These are phyloP conservation scores for Teunomyces cretensis DNA, from an alignment of 805 yeast species.

Conservation along the genomic window DNA sequence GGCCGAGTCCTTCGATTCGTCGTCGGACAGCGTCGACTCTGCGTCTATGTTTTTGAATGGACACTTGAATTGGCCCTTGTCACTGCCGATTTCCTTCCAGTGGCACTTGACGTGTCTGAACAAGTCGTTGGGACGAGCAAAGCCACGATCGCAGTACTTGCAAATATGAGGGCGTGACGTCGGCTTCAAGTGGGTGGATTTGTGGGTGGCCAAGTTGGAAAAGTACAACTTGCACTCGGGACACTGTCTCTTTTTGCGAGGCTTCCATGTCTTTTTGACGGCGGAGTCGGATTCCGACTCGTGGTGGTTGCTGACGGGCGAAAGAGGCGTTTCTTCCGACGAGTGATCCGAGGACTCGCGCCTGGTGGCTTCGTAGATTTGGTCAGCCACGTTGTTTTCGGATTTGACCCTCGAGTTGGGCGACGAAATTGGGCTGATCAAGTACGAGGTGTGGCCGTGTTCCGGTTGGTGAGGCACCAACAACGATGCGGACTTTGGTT, in stretches of 20 bases:
- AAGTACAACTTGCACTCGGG: slow-evolving; percentile 67
- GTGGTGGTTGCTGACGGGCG: neutral
- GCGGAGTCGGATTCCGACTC: slow-evolving; percentile 5
- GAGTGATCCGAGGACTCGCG: neutral
- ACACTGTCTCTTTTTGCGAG: slow-evolving; percentile 69
- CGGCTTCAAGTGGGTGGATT: slow-evolving; percentile 72
- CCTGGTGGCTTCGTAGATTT: slow-evolving; percentile 2
- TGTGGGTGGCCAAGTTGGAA: slow-evolving; percentile 81
- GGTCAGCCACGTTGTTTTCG: slow-evolving; percentile 1
- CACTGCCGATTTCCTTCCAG: slow-evolving; percentile 69
- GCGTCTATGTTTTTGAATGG: slow-evolving; percentile 54
- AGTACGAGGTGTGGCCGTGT: neutral
- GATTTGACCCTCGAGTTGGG: slow-evolving; percentile 12
- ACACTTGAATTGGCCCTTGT: slow-evolving; percentile 72
- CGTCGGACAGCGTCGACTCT: slow-evolving; percentile 10
- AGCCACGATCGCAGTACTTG: slow-evolving; percentile 76
- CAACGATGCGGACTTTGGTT: neutral
- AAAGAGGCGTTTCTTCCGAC: neutral
- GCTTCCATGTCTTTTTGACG: slow-evolving; percentile 31
- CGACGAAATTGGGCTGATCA: slow-evolving; percentile 15
- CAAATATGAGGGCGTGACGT: slow-evolving; percentile 77
- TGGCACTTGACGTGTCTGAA: slow-evolving; percentile 85
- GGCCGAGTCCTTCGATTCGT: slow-evolving; percentile 10
- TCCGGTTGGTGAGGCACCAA: slow-evolving; percentile 1
- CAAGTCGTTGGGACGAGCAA: slow-evolving; percentile 84